A percentile compares a stretch with the other conserved stretches of the same genome.
These are phyloP conservation scores for Chamaecyparis obtusa DNA, from an alignment of 75 land plant species.

Conservation along the genomic window DNA sequence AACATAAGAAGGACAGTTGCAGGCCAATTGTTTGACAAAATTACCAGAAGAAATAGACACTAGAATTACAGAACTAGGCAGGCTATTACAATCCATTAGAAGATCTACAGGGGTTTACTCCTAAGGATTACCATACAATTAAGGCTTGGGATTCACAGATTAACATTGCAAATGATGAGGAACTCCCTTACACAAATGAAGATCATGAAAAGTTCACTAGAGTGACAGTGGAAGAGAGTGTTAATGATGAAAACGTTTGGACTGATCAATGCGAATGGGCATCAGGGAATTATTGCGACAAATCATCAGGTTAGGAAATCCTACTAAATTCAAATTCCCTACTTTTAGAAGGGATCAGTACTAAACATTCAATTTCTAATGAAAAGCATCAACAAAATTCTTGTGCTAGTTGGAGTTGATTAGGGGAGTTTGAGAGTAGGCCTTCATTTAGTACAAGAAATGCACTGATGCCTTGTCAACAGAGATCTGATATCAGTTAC, in stretches of 20 bases:
- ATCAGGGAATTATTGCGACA: not conserved
- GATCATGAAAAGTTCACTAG: no score
- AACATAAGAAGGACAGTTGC: no score
- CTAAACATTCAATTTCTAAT: not conserved
- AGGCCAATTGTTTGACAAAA: no score
- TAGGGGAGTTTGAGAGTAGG: not conserved
- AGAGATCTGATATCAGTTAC: slow-evolving; percentile 29
- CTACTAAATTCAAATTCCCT: not conserved
- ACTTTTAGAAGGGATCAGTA: not conserved
- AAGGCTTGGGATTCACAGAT: not conserved
- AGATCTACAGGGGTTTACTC: not conserved
- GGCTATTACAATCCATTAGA: not conserved
- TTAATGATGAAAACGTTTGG: not conserved
- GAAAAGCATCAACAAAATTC: not conserved
- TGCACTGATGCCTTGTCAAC: not conserved
- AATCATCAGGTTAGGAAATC: not conserved
- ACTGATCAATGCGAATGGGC: not conserved
- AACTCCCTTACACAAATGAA: not conserved
- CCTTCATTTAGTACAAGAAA: not conserved
- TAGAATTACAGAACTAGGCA: no score
- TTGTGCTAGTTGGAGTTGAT: not conserved
- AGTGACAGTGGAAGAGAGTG: not conserved
- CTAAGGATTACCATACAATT: not conserved
- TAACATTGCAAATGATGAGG: not conserved
- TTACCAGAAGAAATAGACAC: no score